Conservation (phyloP, 352 stramenopile genomes). For the Globisporangium emineosum region DNA sequence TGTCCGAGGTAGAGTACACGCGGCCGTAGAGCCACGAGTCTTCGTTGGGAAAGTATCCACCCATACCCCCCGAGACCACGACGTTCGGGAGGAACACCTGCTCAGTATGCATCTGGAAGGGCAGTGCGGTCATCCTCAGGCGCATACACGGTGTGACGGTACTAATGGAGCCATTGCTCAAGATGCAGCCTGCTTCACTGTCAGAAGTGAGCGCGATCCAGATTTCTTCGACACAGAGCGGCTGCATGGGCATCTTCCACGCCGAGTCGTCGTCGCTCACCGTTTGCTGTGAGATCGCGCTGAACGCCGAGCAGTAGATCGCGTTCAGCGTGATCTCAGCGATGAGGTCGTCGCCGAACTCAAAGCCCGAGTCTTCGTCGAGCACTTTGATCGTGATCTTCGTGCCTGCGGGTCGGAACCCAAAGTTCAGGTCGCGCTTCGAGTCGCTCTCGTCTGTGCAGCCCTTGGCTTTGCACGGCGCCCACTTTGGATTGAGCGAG, state of each 20-base stretch:
- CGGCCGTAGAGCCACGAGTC: constrained; percentile 64
- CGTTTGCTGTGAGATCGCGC: constrained; percentile 40
- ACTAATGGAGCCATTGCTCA: neutral
- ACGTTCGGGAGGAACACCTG: constrained; percentile 47
- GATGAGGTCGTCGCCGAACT: constrained; percentile 87
- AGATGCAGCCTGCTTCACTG: constrained; percentile 11
- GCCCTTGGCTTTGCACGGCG: constrained; percentile 37
- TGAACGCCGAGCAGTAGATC: constrained; percentile 82
- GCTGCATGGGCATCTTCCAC: constrained; percentile 63
- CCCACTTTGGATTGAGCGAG: constrained; percentile 68
- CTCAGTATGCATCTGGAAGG: constrained; percentile 73
- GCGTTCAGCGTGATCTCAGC: constrained; percentile 61
- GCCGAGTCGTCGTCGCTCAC: constrained; percentile 50
- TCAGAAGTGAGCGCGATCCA: constrained; percentile 56
- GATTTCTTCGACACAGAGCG: constrained; percentile 72
- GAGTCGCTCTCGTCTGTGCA: constrained; percentile 49
- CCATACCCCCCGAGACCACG: constrained; percentile 68
- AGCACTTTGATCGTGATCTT: constrained; percentile 64
- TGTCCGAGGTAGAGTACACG: constrained; percentile 64
- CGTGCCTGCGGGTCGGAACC: constrained; percentile 78
- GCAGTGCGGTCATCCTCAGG: constrained; percentile 63
- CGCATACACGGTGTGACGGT: constrained; percentile 56
- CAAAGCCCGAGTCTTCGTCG: constrained; percentile 83
- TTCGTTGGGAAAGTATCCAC: constrained; percentile 57
- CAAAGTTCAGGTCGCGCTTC: constrained; percentile 77